Evolutionary conservation across 352 stramenopile species (phyloP), one percentile per base, ranked within the genome.

Genomic region (Aphanomyces stellatus): DNA sequence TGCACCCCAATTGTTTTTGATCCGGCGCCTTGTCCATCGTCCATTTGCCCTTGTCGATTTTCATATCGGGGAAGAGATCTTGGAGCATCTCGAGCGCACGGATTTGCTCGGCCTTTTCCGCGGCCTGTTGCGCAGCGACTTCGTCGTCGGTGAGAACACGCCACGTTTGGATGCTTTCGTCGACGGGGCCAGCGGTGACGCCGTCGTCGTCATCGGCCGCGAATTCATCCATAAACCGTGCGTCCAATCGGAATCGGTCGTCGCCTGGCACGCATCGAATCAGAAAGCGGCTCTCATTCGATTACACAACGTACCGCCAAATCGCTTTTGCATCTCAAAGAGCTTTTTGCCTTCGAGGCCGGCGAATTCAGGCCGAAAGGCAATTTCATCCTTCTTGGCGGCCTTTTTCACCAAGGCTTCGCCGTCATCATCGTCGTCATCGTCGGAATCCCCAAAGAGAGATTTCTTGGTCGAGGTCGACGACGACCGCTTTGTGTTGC

Each of bases 241-340:
- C 79, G 62, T 92, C 83, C 55, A 92, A 73, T 40, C 80, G 80
- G 72, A 92, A 92, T 51, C 83, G 83, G 71, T 87, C 74, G 64
- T 92, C 83, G 17, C 83, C 49, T 57, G 28, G 17, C 8, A 19
- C 10, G n/a, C 49, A 4, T 24, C 27, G 19, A 30, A n/a, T 57
- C 49, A 3, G 8, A 40, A 33, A 22, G 19, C 5, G 10, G 25
- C 10, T 13, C 1, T 8, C 19, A 28, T 28, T 13, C 7, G 11
- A 28, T 40, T 3, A 34, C 19, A 30, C 0, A 57, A n/a, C n/a
- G 28, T 57, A 57, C 49, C 81, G 43, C 79, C 78, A 57, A 90
- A 92, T 2, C 80, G 79, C 62, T 90, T 92, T 59, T 92, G 83
- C 74, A 92, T 74, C 70, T 92, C 83, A 65, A 92, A 92, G 40